Base-by-base conservation (phyloP, 805 yeast genomes). In the Phaffomyces antillensis region DNA sequence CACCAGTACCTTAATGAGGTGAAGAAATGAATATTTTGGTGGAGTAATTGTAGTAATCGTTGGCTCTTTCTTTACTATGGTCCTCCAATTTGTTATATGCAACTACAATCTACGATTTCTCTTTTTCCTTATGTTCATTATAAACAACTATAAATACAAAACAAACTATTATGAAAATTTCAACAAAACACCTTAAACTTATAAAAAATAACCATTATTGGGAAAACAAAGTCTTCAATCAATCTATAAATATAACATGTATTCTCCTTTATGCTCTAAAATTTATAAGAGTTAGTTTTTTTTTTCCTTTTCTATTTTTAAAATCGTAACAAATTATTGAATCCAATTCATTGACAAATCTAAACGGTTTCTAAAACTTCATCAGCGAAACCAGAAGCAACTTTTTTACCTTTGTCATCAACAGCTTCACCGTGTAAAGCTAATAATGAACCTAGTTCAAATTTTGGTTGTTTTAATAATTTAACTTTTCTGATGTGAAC, bases 401-500 rank as follows among this genome's bases (percentile, higher is more conserved):
- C 91, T 76, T 90, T 90, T 85, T 91, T 90, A 76, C 96, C 97
- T 71, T 95, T 88, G 74, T 93, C 96, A 72, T 90, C 96, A 59
- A 89, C 69, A 61, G 83, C 76, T 80, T 91, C 98, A 76, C 98
- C 98, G 81, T 91, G 98, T 68, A 91, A 85, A 67, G 97, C 83
- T 72, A 91, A 77, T 70, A 91, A 83, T 68, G 95, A 76, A 75
- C 96, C 96, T 68, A 91, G 83, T 73, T 91, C 98, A 81, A 90
- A 88, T 80, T 90, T 91, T 72, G 98, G 98, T 77, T 85, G 95
- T 79, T 91, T 91, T 76, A 91, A 87, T 72, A 91, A 81, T 83
- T 91, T 91, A 66, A 91, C 97, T 81, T 91, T 91, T 83, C 97
- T 90, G 75, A 91, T 86, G 84, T 89, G 95, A 68, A 90, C 95